Evolutionary conservation across 2,329 filamentous ascomycete species (phyloP).

Genomic region (Graphilbum fragrans): DNA sequence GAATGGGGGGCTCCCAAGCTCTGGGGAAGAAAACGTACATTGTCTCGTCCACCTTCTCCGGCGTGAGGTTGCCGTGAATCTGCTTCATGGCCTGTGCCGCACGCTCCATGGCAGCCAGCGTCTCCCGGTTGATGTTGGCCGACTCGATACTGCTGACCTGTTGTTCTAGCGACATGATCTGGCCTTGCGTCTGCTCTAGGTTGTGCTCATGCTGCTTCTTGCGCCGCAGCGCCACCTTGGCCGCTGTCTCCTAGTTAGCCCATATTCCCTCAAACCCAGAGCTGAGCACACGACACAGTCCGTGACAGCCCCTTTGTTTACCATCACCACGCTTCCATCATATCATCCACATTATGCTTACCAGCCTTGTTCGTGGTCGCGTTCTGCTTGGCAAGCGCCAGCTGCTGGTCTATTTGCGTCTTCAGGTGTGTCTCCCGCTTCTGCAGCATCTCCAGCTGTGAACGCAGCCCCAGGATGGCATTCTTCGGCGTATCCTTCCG

Average conservation of each 20-base stretch:
- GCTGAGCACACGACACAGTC: too few species aligned
- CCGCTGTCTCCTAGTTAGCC: constrained; percentile 43
- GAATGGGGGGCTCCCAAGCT: too few species aligned
- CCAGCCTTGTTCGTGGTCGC: constrained; percentile 82
- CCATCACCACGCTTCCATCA: background rate
- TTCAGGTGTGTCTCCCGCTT: constrained; percentile 90
- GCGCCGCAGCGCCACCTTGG: constrained; percentile 77
- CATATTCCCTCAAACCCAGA: too few species aligned
- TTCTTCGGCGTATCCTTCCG: constrained; percentile 93
- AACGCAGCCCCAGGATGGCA: constrained; percentile 77
- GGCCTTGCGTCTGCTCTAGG: constrained; percentile 77
- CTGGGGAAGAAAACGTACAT: constrained; percentile 64
- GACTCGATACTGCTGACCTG: constrained; percentile 96
- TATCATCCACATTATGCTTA: constrained; percentile 30
- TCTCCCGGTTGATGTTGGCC: constrained; percentile 98
- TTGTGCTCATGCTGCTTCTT: constrained; percentile 93
- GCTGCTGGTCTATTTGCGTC: constrained; percentile 87
- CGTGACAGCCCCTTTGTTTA: background rate
- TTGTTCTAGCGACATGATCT: constrained; percentile 86
- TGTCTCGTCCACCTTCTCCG: constrained; percentile 87
- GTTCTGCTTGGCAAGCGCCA: constrained; percentile 77
- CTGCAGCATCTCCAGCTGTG: constrained; percentile 93
- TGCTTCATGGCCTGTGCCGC: constrained; percentile 83
- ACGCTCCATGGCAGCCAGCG: constrained; percentile 84
- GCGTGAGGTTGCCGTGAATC: constrained; percentile 82